These are phyloP conservation scores for Bipolaris cookei DNA, from an alignment of 2,329 filamentous ascomycete species.

Conservation along the genomic window DNA sequence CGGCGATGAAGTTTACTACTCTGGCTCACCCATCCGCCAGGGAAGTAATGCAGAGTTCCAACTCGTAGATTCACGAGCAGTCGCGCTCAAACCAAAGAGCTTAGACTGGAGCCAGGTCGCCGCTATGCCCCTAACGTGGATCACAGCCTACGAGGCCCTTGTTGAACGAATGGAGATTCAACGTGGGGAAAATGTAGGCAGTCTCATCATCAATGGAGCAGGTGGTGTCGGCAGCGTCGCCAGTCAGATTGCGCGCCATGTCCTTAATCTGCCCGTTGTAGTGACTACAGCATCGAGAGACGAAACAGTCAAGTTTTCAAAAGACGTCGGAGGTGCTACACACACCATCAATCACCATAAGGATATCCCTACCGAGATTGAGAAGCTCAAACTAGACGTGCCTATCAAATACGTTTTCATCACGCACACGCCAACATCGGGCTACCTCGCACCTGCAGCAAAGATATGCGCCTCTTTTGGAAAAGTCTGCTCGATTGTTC, in stretches of 20 bases:
- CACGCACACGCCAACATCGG: conserved; percentile 9
- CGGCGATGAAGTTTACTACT: conserved; percentile 9
- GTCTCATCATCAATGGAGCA: conserved; percentile 12
- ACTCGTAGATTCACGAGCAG: conserved; percentile 9
- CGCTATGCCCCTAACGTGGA: conserved; percentile 16
- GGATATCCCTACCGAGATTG: conserved; percentile 3
- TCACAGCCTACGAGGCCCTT: conserved; percentile 13
- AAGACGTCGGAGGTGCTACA: conserved; percentile 7
- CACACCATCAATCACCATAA: conserved; percentile 13
- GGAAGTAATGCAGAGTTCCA: conserved; percentile 15
- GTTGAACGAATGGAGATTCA: conserved; percentile 10
- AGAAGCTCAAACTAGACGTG: conserved; percentile 6
- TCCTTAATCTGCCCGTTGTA: conserved; percentile 13
- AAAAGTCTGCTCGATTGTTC: conserved; percentile 9
- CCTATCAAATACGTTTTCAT: conserved; percentile 14
- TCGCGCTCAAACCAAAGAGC: conserved; percentile 10
- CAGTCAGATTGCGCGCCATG: conserved; percentile 9
- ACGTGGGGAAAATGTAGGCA: conserved; percentile 1
- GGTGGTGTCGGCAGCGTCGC: conserved; percentile 13
- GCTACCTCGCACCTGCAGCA: conserved; percentile 9
- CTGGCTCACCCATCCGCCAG: conserved; percentile 11
- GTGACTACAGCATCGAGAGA: conserved; percentile 13
- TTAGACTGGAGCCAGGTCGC: conserved; percentile 12
- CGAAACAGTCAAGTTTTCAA: conserved; percentile 12
- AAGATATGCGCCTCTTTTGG: conserved; percentile 9